Evolutionary conservation across 2,329 filamentous ascomycete genomes (phyloP).

Genomic region (Xylariaceae sp.): DNA sequence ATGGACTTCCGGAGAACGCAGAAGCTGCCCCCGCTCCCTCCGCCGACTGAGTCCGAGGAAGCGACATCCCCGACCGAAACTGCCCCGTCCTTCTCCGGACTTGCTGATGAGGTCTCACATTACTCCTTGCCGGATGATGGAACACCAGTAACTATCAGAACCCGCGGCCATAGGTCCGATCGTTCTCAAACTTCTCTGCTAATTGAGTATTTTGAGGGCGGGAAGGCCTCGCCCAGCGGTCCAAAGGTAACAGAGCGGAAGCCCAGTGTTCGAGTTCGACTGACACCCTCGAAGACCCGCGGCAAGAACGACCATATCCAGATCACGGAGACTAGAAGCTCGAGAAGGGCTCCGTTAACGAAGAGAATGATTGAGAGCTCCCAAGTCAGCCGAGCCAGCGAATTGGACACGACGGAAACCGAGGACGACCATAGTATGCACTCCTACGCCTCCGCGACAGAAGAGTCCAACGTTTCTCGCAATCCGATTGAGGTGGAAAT

Average conservation of each 20-base stretch:
- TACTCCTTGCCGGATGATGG: conserved; percentile 82
- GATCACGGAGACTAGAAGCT: conserved; percentile 74
- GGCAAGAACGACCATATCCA: conserved; percentile 70
- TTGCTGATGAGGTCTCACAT: conserved; percentile 64
- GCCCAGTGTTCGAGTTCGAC: conserved; percentile 72
- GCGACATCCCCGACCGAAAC: conserved; percentile 58
- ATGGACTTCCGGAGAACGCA: conserved; percentile 50
- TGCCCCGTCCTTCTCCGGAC: conserved; percentile 59
- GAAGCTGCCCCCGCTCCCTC: conserved; percentile 57
- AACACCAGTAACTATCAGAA: conserved; percentile 87
- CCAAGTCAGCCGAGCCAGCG: conserved; percentile 57
- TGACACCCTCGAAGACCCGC: conserved; percentile 70
- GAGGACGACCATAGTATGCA: conserved; percentile 63
- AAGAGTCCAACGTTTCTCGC: conserved; percentile 70
- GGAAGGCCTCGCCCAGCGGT: conserved; percentile 55
- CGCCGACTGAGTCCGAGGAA: conserved; percentile 70
- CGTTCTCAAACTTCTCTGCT: conserved; percentile 82
- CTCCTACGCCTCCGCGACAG: conserved; percentile 72
- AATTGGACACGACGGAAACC: conserved; percentile 41
- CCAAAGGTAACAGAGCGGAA: conserved; percentile 56
- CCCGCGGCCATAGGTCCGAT: conserved; percentile 54
- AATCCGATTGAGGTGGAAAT: conserved; percentile 90
- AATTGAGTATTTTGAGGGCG: conserved; percentile 91
- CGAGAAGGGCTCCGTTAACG: conserved; percentile 58
- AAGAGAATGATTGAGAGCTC: conserved; percentile 37